Percentiles rank a stretch among this genome's conserved stretches.
Conservation (phyloP, 768 basidiomycete genomes). For the Pleurotus tuber-regium region DNA sequence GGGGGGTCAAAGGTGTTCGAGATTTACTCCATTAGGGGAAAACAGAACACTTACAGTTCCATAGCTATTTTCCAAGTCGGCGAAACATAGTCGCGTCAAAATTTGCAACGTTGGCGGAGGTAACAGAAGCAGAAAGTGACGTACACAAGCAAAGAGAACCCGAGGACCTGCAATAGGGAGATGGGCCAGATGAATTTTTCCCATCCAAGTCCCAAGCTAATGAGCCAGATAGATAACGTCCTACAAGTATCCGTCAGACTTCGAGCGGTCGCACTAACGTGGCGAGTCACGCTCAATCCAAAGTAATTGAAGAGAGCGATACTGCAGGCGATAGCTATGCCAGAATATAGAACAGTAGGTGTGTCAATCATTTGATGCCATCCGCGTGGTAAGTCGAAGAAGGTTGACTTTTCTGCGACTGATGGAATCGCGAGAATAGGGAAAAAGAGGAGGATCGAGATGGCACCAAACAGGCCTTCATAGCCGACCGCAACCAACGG, state of each 20-base stretch:
- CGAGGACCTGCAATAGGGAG: constrained; percentile 76
- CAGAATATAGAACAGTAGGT: constrained; percentile 65
- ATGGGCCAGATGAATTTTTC: constrained; percentile 81
- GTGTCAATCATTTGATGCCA: constrained; percentile 86
- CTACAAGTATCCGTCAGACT: constrained; percentile 93
- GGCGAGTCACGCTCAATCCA: constrained; percentile 87
- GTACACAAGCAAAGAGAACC: constrained; percentile 89
- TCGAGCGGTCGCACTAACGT: constrained; percentile 90
- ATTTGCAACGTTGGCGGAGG: constrained; percentile 3
- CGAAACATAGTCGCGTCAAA: constrained; percentile 1
- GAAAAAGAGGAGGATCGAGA: constrained; percentile 76
- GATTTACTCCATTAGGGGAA: constrained; percentile 11
- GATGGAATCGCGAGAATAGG: constrained; percentile 76
- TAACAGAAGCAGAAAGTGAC: constrained; percentile 27
- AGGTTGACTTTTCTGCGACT: constrained; percentile 58
- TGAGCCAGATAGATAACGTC: constrained; percentile 93
- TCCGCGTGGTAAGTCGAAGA: constrained; percentile 88
- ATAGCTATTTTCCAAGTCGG: constrained; percentile 49
- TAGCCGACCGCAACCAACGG: constrained; percentile 93
- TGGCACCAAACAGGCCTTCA: constrained; percentile 88
- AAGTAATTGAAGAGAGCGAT: constrained; percentile 89
- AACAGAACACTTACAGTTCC: constrained; percentile 61
- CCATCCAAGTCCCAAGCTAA: constrained; percentile 90
- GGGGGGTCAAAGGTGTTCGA: constrained; percentile 11
- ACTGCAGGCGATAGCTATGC: constrained; percentile 68